phyloP scores from a whole-genome alignment of 108 stramenopile genomes.

The Nitzschia putrida region DNA sequence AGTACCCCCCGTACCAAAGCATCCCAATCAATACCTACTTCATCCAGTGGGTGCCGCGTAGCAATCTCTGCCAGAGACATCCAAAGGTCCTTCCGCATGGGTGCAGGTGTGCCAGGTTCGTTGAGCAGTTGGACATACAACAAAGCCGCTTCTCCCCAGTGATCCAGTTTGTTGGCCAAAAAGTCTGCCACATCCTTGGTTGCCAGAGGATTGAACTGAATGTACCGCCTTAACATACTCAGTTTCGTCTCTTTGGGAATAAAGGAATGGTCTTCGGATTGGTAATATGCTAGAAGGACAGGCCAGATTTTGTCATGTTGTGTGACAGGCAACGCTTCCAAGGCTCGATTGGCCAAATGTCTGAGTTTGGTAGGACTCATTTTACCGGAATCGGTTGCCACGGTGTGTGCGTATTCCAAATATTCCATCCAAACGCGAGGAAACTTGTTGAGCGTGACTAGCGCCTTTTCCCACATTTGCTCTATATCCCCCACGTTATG shows the following conservation, averaged over 20 bases:
- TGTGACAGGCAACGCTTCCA: conserved; percentile 91
- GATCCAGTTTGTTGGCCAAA: conserved; percentile 38
- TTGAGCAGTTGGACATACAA: conserved; percentile 86
- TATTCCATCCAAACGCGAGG: conserved; percentile 94
- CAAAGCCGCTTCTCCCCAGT: conserved; percentile 85
- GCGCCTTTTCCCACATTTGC: conserved; percentile 71
- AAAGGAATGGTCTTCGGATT: conserved; percentile 3
- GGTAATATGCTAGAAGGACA: conserved; percentile 40
- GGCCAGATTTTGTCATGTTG: conserved; percentile 93
- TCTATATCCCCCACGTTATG: neutral
- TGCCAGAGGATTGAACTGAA: conserved; percentile 38
- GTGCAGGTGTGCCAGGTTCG: conserved; percentile 44
- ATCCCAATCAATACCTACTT: conserved; percentile 84
- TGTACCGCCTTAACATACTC: conserved; percentile 53
- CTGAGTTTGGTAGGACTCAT: conserved; percentile 58
- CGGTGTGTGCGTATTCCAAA: conserved; percentile 41
- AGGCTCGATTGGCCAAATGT: conserved; percentile 85
- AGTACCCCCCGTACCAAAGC: conserved; percentile 63
- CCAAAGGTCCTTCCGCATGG: conserved; percentile 90
- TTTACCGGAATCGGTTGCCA: neutral
- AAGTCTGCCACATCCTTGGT: conserved; percentile 55
- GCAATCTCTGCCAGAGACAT: conserved; percentile 90
- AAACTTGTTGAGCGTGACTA: conserved; percentile 87
- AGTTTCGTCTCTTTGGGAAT: conserved; percentile 47
- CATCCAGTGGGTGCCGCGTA: conserved; percentile 83